phyloP scores from a whole-genome alignment of 2,329 filamentous ascomycete species.

The Dactylellina parvicollis region DNA sequence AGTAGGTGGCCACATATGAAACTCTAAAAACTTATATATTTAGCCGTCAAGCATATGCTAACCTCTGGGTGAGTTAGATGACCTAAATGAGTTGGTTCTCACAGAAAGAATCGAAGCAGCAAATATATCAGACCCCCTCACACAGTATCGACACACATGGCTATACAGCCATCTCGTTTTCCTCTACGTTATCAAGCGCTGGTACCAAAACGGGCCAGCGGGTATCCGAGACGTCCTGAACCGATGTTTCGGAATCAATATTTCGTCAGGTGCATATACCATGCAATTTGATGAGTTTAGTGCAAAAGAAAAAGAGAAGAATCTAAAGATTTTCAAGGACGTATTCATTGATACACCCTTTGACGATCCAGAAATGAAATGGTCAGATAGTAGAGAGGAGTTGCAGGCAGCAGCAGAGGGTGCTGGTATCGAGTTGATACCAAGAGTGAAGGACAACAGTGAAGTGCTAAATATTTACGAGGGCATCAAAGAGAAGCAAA shows the following conservation, averaged over 20 bases:
- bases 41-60: too few relatives aligned
- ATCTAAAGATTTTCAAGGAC: slow-evolving; percentile 28
- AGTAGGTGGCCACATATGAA: too few relatives aligned
- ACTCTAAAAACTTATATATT: neutral
- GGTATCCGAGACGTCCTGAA: slow-evolving; percentile 35
- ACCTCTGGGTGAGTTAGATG: neutral
- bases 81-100: neutral
- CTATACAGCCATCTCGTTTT: slow-evolving; percentile 10
- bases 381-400: slow-evolving; percentile 24
- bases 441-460: slow-evolving; percentile 24
- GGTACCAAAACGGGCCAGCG: slow-evolving; percentile 27
- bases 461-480: slow-evolving; percentile 16
- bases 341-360: slow-evolving; percentile 44
- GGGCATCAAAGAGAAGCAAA: slow-evolving; percentile 15
- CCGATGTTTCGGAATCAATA: slow-evolving; percentile 42
- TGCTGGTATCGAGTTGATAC: slow-evolving; percentile 1
- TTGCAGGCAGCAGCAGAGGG: slow-evolving; percentile 33
- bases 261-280: slow-evolving; percentile 30
- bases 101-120: neutral
- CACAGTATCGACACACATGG: slow-evolving; percentile 27
- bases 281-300: slow-evolving; percentile 45
- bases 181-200: slow-evolving; percentile 38
- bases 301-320: slow-evolving; percentile 18
- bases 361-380: slow-evolving; percentile 26
- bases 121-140: slow-evolving; percentile 10